Base-by-base conservation (phyloP, 495 filamentous ascomycete genomes). In the Hypoxylon fragiforme region DNA sequence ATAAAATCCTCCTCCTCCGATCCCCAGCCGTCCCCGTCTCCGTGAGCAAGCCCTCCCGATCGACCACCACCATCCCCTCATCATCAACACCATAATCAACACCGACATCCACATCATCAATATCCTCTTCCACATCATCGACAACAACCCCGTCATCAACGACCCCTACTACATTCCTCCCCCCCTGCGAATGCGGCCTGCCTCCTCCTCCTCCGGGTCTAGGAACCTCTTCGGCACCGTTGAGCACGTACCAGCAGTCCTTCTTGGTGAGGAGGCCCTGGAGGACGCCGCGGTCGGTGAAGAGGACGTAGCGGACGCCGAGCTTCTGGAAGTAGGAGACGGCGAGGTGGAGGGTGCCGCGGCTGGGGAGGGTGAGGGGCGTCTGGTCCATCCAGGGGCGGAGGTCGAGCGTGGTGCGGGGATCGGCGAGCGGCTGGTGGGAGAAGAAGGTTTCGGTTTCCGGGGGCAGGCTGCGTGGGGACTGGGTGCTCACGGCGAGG, bases 301-400 rank as follows among this genome's bases (percentile, higher is more conserved):
- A 96, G 2, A 97, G 70, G 3, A 98, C 85, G 70, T 97, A 97
- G 28, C 92, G 81, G 35, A 98, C 70, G 14, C 94, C 94, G 5
- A 98, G 79, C 64, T 91, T 91, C 72, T 95, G 89, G 72, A 98
- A 97, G 80, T 97, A 91, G 30, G 82, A 85, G 12, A 92, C 82
- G 3, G 90, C 89, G 22, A 98, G 79, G 62, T 89, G 81, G 47
- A 97, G 82, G 41, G 79, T 86, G 41, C 81, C 82, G 35, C 85
- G 80, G 26, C 82, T 81, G 24, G 89, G 87, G 9, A 98, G 79
- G 0, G 95, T 97, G 24, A 98, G 88, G 1, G 94, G 94, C 0
- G 94, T 98, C 65, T 96, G 91, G 66, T 98, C 94, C 89, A 98
- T 96, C 92, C 92, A 98, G 4, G 90, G 91, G 11, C 92, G 77